Conservation (phyloP, 768 basidiomycete genomes). For the Phanerochaete sordida region DNA sequence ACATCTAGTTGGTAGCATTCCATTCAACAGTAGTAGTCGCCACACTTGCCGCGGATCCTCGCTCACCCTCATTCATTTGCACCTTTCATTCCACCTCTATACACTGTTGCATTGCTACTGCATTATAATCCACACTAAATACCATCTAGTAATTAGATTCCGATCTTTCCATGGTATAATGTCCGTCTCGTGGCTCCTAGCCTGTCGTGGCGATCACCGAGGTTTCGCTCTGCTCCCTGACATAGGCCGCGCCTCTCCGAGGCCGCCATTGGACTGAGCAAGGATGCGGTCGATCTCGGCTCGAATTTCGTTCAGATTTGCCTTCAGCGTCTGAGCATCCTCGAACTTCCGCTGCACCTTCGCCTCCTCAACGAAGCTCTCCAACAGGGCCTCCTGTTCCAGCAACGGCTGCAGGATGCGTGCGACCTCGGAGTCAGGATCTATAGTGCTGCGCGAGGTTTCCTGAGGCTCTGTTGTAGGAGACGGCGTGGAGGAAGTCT, state of each 20-base stretch:
- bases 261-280: slow-evolving; percentile 24
- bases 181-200: neutral
- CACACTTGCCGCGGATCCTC: neutral
- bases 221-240: slow-evolving; percentile 5
- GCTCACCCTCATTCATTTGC: neutral
- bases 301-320: slow-evolving; percentile 78
- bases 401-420: slow-evolving; percentile 79
- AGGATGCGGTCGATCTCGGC: slow-evolving; percentile 76
- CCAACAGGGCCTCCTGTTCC: slow-evolving; percentile 91
- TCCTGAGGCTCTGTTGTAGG: slow-evolving; percentile 17
- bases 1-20: neutral
- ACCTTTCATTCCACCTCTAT: neutral
- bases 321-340: slow-evolving; percentile 82
- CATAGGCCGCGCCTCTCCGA: slow-evolving; percentile 1
- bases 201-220: slow-evolving; percentile 2
- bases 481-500: slow-evolving; percentile 23
- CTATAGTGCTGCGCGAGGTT: slow-evolving; percentile 33
- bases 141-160: slow-evolving; percentile 1
- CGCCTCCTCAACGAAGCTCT: slow-evolving; percentile 89
- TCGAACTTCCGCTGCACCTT: slow-evolving; percentile 91
- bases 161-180: slow-evolving; percentile 1
- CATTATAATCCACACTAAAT: slow-evolving; percentile 3
- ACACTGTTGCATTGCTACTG: neutral
- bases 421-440: slow-evolving; percentile 69
- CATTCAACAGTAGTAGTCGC: neutral